phyloP scores from a whole-genome alignment of 1,139 yeast species.

The Lodderomyces pseudojiufengensis region DNA sequence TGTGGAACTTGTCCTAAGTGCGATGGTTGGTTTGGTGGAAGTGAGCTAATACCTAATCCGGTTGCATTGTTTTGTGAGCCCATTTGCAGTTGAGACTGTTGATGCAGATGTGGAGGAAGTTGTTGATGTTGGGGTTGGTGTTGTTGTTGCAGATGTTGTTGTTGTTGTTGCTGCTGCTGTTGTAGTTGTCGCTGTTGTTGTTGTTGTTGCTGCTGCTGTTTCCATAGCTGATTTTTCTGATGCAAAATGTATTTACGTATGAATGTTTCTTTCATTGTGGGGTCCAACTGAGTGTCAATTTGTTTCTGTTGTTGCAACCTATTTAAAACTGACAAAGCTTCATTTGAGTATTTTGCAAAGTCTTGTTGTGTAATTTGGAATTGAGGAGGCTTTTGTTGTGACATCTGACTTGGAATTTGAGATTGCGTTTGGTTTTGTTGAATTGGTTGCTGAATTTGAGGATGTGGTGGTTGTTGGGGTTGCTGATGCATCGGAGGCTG shows the following conservation, averaged over 20 bases:
- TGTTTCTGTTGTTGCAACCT: conserved; percentile 40
- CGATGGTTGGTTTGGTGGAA: too few relatives aligned
- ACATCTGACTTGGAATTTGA: conserved; percentile 8
- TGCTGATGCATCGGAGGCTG: conserved; percentile 15
- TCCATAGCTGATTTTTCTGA: conserved; percentile 41
- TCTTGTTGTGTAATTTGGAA: conserved; percentile 42
- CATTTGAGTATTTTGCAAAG: conserved; percentile 37
- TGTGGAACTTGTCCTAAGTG: too few relatives aligned
- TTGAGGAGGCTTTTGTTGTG: conserved; percentile 27
- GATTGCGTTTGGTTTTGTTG: conserved; percentile 14
- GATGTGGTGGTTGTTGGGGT: conserved; percentile 14
- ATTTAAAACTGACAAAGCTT: conserved; percentile 37
- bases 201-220: conserved; percentile 25
- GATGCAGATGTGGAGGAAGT: conserved; percentile 12
- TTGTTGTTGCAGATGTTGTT: conserved; percentile 13
- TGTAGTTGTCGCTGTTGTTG: conserved; percentile 9
- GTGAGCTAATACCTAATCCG: conserved; percentile 1
- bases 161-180: conserved; percentile 16
- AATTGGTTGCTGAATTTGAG: conserved; percentile 16
- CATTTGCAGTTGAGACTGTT: conserved; percentile 11
- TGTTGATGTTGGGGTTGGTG: conserved; percentile 16
- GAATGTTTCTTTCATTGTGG: conserved; percentile 35
- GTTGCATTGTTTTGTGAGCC: conserved; percentile 13
- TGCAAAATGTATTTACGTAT: conserved; percentile 40
- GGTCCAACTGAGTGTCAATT: conserved; percentile 28